Evolutionary conservation across 345 rosid genomes (phyloP).

Genomic region (Syzygium oleosum): DNA sequence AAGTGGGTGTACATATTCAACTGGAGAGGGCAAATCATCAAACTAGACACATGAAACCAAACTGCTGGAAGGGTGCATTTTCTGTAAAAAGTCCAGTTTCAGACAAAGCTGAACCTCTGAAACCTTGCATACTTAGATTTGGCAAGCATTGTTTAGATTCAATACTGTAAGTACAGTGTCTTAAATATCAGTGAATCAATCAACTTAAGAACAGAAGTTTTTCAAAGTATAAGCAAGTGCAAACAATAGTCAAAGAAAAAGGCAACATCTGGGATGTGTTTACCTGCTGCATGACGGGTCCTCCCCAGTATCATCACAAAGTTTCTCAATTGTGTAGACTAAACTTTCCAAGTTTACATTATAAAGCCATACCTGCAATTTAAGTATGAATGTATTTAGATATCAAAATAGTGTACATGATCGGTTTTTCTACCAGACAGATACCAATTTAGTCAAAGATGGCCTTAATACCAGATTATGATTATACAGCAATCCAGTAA

Average conservation of each 20-base stretch:
- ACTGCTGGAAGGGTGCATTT: background rate
- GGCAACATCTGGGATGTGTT: background rate
- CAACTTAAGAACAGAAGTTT: background rate
- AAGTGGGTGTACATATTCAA: background rate
- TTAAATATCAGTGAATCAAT: background rate
- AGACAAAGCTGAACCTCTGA: background rate
- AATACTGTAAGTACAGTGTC: background rate
- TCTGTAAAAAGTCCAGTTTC: background rate
- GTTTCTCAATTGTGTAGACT: constrained; percentile 49
- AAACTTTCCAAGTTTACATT: constrained; percentile 51
- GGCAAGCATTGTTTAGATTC: background rate
- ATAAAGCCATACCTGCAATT: constrained; percentile 60
- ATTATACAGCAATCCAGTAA: background rate
- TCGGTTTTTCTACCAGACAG: background rate
- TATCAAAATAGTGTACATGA: background rate
- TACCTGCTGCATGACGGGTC: constrained; percentile 86
- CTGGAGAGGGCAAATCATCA: background rate
- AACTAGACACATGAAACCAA: background rate
- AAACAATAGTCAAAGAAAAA: background rate
- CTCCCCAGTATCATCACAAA: constrained; percentile 91
- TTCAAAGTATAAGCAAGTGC: background rate
- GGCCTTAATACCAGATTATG: background rate
- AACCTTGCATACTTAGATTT: background rate
- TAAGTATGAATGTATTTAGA: background rate
- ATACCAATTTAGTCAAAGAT: background rate